phyloP scores from a whole-genome alignment of 176 grass and related monocot species.

The Lolium perenne region DNA sequence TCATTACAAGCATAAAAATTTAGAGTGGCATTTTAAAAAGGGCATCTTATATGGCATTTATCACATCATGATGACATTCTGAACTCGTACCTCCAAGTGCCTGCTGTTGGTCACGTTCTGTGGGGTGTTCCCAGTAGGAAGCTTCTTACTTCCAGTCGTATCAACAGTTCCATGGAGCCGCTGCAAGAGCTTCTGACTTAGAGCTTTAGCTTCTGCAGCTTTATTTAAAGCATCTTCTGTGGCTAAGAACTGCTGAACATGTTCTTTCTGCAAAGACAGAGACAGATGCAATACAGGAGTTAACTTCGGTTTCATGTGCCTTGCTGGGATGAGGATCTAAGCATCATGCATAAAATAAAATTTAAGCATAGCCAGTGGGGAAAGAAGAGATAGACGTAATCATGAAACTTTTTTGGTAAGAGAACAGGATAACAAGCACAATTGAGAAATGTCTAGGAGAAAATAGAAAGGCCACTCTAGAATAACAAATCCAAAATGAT shows the following conservation, averaged over 20 bases:
- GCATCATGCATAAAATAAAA: not conserved
- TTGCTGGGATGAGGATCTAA: conserved; percentile 15
- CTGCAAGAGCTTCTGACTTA: conserved; percentile 91
- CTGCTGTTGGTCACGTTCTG: conserved; percentile 74
- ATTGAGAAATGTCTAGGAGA: conserved; percentile 17
- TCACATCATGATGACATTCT: conserved; percentile 31
- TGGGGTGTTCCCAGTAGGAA: conserved; percentile 65
- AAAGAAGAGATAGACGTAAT: conserved; percentile 30
- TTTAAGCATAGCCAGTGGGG: not conserved
- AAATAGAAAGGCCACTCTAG: not conserved
- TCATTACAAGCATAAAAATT: conserved; percentile 28
- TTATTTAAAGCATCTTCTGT: conserved; percentile 99
- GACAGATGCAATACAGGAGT: conserved; percentile 46
- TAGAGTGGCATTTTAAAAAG: not conserved
- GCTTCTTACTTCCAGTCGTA: conserved; percentile 57
- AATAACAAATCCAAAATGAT: conserved; percentile 31
- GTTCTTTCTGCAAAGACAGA: conserved; percentile 88
- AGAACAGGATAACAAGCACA: not conserved
- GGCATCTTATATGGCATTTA: conserved; percentile 16
- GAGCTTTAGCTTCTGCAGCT: conserved; percentile 92
- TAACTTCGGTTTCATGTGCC: conserved; percentile 40
- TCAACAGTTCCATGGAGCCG: conserved; percentile 77
- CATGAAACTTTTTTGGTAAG: not conserved
- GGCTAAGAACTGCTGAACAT: conserved; percentile 98
- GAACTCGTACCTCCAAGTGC: conserved; percentile 74